Evolutionary conservation across 345 rosid species (phyloP).

Genomic region (Salix viminalis): DNA sequence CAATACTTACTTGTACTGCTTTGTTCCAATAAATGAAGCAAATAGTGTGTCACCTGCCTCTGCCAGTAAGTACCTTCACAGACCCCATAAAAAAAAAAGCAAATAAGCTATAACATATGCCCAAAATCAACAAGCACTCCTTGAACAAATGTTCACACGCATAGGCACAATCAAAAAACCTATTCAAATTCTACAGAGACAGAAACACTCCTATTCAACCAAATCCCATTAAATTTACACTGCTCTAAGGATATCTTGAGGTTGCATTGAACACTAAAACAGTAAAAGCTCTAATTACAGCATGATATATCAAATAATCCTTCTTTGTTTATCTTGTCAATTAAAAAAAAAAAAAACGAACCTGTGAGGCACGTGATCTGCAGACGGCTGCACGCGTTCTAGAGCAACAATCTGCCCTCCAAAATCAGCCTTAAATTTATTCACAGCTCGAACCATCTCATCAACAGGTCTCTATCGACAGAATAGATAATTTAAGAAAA

Average conservation of each 20-base stretch:
- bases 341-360: conserved; percentile 13
- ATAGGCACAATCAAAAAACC: neutral
- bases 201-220: no score
- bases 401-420: conserved; percentile 84
- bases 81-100: conserved; percentile 5
- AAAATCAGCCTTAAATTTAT: conserved; percentile 89
- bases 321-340: neutral
- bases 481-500: neutral
- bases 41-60: conserved; percentile 94
- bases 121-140: neutral
- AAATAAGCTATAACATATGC: neutral
- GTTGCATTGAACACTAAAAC: no score
- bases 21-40: conserved; percentile 96
- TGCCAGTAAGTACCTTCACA: conserved; percentile 74
- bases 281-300: no score
- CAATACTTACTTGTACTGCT: conserved; percentile 76
- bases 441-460: conserved; percentile 86
- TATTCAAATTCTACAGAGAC: no score
- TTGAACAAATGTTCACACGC: neutral
- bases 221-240: no score
- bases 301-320: neutral
- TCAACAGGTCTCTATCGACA: conserved; percentile 64
- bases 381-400: conserved; percentile 92
- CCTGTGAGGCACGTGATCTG: conserved; percentile 96
- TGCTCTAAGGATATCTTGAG: no score